phyloP scores from a whole-genome alignment of 495 filamentous ascomycete genomes.

The Jackrogersella minutella region DNA sequence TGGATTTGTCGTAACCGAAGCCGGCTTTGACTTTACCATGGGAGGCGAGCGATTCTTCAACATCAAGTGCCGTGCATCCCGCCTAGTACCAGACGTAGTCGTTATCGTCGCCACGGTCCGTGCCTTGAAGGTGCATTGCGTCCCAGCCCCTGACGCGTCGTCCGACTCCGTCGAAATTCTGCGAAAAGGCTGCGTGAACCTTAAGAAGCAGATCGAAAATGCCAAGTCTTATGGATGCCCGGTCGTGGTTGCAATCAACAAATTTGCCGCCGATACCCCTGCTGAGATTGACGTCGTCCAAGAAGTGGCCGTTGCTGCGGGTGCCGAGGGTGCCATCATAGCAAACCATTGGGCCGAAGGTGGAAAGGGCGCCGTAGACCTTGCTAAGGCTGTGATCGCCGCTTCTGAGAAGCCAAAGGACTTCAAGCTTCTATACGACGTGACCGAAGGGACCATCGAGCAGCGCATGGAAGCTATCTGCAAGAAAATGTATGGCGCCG shows the following conservation, averaged over 20 bases:
- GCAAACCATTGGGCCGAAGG: conserved; percentile 98
- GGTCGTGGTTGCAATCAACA: conserved; percentile 98
- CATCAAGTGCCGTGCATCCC: conserved; percentile 97
- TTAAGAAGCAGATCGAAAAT: conserved; percentile 92
- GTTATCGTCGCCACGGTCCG: conserved; percentile 95
- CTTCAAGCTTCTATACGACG: conserved; percentile 86
- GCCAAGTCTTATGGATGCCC: conserved; percentile 88
- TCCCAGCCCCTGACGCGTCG: conserved; percentile 82
- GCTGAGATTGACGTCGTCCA: conserved; percentile 88
- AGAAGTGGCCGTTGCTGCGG: conserved; percentile 90
- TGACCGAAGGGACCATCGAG: conserved; percentile 77
- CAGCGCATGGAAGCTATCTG: conserved; percentile 92
- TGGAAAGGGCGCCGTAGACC: conserved; percentile 86
- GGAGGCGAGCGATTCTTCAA: conserved; percentile 99
- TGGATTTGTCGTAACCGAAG: conserved; percentile 96
- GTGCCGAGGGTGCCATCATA: conserved; percentile 90
- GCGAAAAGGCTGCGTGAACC: conserved; percentile 87
- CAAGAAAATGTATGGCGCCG: conserved; percentile 91
- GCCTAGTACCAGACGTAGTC: conserved; percentile 88
- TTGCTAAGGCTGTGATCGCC: conserved; percentile 86
- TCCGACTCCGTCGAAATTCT: conserved; percentile 86
- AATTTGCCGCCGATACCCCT: conserved; percentile 90
- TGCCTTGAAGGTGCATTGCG: conserved; percentile 95
- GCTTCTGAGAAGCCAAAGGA: conserved; percentile 85
- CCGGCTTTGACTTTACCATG: conserved; percentile 99